Base-by-base conservation (phyloP, 2,329 filamentous ascomycete genomes). In the Ceratocystiopsis sp. region DNA sequence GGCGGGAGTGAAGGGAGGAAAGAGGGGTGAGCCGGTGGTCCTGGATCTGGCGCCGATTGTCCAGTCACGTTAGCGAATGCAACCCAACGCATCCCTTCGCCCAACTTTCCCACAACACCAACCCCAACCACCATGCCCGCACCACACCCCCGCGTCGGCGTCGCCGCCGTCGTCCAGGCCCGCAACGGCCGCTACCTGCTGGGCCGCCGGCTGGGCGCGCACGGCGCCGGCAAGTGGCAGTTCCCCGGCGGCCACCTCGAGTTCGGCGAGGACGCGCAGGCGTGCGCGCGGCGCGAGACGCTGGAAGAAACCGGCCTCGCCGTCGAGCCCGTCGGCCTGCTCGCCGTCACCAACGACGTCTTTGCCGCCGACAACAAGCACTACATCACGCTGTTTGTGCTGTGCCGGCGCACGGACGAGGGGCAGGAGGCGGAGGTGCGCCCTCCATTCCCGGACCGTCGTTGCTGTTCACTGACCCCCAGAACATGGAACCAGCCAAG, bases 191-290 rank as follows among this genome's bases (percentile, higher is more conserved):
- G 60, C 39, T 48, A 74, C 33, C 49, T 74, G 7, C 50, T 69
- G 3, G 68, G 71, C 4, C 62, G 61, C 44, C 63, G 71, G 13
- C 60, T 60, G 43, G 64, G 66, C 2, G 65, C 62, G 42, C 68
- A 71, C 37, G 70, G 70, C 9, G 55, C 58, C 32, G 68, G 70
- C 3, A 48, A 46, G 12, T 75, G 70, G 60, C 77, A 76, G 41
- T 69, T 84, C 14, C 81, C 83, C 0, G 83, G 83, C 18, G 84
- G 83, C 0, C 81, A 89, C 52, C 68, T 87, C 15, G 83, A 89
- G 47, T 70, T 72, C 45, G 70, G 71, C 48, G 83, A 89, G 55
- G 65, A 64, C 2, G 67, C 75, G 32, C 64, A 74, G 17, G 56
- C 59, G 0, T 85, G 81, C 46, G 80, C 80, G 0, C 67, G 61